Base-by-base conservation (phyloP, 495 filamentous ascomycete species). In the Aspergillus bridgeri region DNA sequence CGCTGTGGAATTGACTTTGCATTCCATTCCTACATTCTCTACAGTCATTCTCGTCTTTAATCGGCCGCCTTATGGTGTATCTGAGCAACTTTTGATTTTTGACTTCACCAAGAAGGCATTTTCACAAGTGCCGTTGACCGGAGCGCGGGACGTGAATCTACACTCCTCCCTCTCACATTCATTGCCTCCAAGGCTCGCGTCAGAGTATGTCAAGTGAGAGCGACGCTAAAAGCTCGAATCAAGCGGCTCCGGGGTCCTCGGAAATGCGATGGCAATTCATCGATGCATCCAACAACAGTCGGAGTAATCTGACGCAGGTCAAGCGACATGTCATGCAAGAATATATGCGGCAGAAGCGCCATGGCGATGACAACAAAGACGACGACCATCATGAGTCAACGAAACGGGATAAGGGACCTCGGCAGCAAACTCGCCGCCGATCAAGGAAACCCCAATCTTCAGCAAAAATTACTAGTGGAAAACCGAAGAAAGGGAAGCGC, bases 261-360 rank as follows among this genome's bases (percentile, higher is more conserved):
- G 59, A 61, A 23, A 61, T 60, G 43, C 69, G 69, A 24, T 78
- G 72, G 70, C 74, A 76, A 55, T 78, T 78, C 51, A 78, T 78
- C 57, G 72, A 78, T 46, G 53, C 67, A 53, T 74, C 75, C 8
- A 67, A 70, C 20, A 70, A 75, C 38, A 70, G 67, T 56, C 68
- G 72, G 42, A 67, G 63, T 53, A 78, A 76, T 42, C 50, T 75
- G 51, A 78, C 72, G 0, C 72, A 73, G 56, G 75, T 78, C 23
- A 76, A 76, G 45, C 72, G 74, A 17, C 75, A 78, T 75, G 75
- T 78, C 3, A 78, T 76, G 75, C 72, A 78, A 56, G 72, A 78
- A 42, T 76, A 72, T 59, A 75, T 76, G 66, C 75, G 74, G 42
- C 74, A 76, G 48, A 78, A 76, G 58, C 71, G 62, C 13, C 60